These are phyloP conservation scores for Verticillium albo-atrum DNA, from an alignment of 2,329 filamentous ascomycete species.

Conservation along the genomic window DNA sequence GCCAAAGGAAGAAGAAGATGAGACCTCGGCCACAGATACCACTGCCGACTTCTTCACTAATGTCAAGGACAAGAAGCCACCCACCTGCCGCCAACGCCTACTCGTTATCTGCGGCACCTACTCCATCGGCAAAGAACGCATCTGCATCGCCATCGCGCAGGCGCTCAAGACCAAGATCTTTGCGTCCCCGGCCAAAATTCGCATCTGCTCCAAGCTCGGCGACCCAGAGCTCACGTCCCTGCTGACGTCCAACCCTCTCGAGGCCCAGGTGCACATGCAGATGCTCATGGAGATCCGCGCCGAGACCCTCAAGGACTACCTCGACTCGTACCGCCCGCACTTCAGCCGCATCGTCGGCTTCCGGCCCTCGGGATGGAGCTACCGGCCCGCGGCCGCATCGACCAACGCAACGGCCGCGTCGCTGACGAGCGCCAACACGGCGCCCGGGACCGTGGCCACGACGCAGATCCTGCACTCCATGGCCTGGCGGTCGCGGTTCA, in stretches of 20 bases:
- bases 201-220: slow-evolving; percentile 78
- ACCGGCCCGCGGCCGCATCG: slow-evolving; percentile 56
- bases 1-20: slow-evolving; percentile 20
- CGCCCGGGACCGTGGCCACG: slow-evolving; percentile 45
- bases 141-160: slow-evolving; percentile 87
- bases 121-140: slow-evolving; percentile 94
- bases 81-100: slow-evolving; percentile 54
- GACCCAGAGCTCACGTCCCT: slow-evolving; percentile 75
- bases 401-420: slow-evolving; percentile 38
- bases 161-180: slow-evolving; percentile 87
- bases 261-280: slow-evolving; percentile 97
- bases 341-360: slow-evolving; percentile 89
- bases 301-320: slow-evolving; percentile 86
- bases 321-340: slow-evolving; percentile 71
- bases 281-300: slow-evolving; percentile 89
- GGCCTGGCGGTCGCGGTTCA: slow-evolving; percentile 73
- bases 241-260: slow-evolving; percentile 73
- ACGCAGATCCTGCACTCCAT: slow-evolving; percentile 50
- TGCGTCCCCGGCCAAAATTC: slow-evolving; percentile 75
- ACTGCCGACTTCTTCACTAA: slow-evolving; percentile 1
- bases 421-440: slow-evolving; percentile 49
- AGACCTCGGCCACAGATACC: slow-evolving; percentile 18
- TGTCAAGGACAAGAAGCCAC: not conserved
- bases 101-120: slow-evolving; percentile 95
- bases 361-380: slow-evolving; percentile 91